phyloP scores from a whole-genome alignment of 2,329 filamentous ascomycete species.

The Chaetomiaceae sp. region DNA sequence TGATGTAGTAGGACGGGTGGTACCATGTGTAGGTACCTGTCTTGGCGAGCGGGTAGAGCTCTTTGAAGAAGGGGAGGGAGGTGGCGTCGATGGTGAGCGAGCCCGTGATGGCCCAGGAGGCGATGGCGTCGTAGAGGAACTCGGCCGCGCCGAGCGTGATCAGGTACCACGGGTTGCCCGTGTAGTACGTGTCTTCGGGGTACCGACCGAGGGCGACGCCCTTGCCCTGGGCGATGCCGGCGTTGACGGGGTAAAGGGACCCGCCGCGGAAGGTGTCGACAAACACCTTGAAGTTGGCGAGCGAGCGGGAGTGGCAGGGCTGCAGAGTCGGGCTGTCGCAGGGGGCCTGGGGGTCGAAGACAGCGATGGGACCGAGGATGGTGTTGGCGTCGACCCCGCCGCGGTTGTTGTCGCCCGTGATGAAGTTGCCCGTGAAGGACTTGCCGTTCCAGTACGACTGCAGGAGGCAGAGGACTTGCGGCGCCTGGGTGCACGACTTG shows the following conservation, averaged over 20 bases:
- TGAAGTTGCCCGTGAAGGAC: constrained; percentile 49
- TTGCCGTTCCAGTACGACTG: constrained; percentile 54
- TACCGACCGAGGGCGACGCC: constrained; percentile 63
- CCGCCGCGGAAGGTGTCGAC: constrained; percentile 65
- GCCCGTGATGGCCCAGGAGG: constrained; percentile 60
- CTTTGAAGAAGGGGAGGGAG: constrained; percentile 66
- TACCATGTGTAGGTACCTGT: constrained; percentile 51
- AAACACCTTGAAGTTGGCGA: constrained; percentile 73
- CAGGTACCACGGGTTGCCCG: constrained; percentile 77
- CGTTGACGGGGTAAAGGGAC: constrained; percentile 63
- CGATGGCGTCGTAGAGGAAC: constrained; percentile 69
- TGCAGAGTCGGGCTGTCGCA: constrained; percentile 71
- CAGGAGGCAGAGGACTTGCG: constrained; percentile 66
- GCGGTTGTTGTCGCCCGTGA: constrained; percentile 40
- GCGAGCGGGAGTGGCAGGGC: constrained; percentile 62
- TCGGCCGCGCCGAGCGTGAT: constrained; percentile 72
- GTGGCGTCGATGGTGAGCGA: constrained; percentile 58
- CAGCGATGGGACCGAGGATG: constrained; percentile 58
- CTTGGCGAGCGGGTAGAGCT: constrained; percentile 52
- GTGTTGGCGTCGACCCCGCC: constrained; percentile 59
- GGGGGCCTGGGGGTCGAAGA: constrained; percentile 59
- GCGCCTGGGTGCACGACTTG: constrained; percentile 50
- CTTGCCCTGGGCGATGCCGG: constrained; percentile 50
- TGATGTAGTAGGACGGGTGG: constrained; percentile 37
- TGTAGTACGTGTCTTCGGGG: constrained; percentile 66